Evolutionary conservation across 2,329 filamentous ascomycete species (phyloP), one percentile per base, ranked within the genome.

Genomic region (Exophiala spinifera): DNA sequence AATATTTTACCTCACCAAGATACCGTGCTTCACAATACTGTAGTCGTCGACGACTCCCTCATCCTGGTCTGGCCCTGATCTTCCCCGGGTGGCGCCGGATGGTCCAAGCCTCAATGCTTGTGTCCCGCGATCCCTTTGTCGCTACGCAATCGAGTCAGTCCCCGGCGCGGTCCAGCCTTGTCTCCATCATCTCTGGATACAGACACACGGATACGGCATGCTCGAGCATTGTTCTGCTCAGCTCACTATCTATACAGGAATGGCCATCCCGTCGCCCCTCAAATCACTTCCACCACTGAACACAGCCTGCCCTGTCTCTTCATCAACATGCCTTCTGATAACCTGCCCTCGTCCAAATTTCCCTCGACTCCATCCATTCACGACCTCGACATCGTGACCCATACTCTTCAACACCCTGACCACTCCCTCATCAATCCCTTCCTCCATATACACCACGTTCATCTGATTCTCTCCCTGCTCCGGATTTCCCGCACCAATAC

Each of bases 201-300:
- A n/a, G n/a, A n/a, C n/a, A n/a, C 28, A 31, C 11, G 28, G 11
- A 31, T 31, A 6, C 28, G 8, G 7, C 28, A 31, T 31, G 11
- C 28, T 31, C 28, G 10, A 11, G 4, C 3, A 10, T 7, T 10
- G 6, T 11, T 31, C 28, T 7, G 28, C 6, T 31, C 6, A 2
- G 10, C 28, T 31, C 10, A 31, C 7, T 11, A 10, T 50, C 48
- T 60, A 63, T 20, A 46, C 66, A 21, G 83, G 82, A 59, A 84
- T 73, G n/a, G 84, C 82, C 64, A 79, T 78, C 7, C 94, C 92
- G 71, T 99, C 92, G 0, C 88, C 92, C 56, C 94, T 82, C 64
- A 83, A 79, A 75, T 99, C 92, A 69, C 91, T 96, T 0, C 91
- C 92, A 0, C 85, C 92, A 51, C 88, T 95, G 82, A 89, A 97